Base-by-base conservation (phyloP, 78 protist species). In the Dictyostelium brefeldianum region DNA sequence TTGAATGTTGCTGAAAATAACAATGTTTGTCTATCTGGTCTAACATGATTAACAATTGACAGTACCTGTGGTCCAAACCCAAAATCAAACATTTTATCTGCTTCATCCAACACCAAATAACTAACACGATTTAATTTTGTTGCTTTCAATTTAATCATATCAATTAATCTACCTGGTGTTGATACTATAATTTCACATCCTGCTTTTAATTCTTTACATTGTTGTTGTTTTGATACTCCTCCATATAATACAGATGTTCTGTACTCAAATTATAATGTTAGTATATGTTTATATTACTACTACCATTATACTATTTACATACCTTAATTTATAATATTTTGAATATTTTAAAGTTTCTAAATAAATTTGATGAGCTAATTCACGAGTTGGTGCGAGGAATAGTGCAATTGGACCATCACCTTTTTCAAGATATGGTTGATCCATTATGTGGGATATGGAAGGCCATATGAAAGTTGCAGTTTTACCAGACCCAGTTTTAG, bases 131-230 rank as follows among this genome's bases (percentile, higher is more conserved):
- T 74, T 29, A 99, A 87, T 90, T 97, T 98, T 29, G 98, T 96
- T 18, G 80, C 98, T 9, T 74, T n/a, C 54, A 95, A 95, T 43
- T 96, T 79, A 47, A 98, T 95, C 94, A 98, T 25, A 94, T 99
- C 99, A 73, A 98, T 98, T 77, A 98, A 80, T 41, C 99, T 95
- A 11, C 99, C 96, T 1, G 97, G 97, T 17, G 96, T 94, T 3
- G 96, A 80, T 1, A 89, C 93, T 15, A 87, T 5, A 56, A 96
- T 77, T 31, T 96, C 97, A 54, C 93, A 74, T 7, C 96, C 95
- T 9, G 94, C 91, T 54, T 85, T 90, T 29, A 98, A 71, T 43
- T 20, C 91, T 47, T 83, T 78, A 48, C 90, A 77, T 57, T 98
- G 99, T 29, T 83, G 90, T n/a, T 20, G 56, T 69, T 90, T 94